Evolutionary conservation across 495 filamentous ascomycete genomes (phyloP).

Genomic region (Penicillium riverlandense): DNA sequence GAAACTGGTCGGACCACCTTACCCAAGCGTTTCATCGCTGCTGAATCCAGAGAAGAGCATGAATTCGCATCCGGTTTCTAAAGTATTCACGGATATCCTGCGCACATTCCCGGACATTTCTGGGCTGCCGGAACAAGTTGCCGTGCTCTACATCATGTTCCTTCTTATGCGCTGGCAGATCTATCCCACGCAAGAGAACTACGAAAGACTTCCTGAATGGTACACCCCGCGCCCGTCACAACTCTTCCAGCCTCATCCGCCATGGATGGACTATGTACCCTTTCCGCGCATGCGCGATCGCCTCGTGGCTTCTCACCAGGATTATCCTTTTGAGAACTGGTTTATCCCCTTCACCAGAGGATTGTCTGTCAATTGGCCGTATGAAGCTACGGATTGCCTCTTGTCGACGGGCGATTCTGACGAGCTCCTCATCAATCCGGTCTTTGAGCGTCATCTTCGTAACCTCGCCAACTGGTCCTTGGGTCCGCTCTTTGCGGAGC

Average conservation of each 20-base stretch:
- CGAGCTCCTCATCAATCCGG: slow-evolving; percentile 67
- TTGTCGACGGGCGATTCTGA: slow-evolving; percentile 46
- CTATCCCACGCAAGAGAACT: slow-evolving; percentile 64
- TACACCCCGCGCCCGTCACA: slow-evolving; percentile 55
- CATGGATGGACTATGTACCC: slow-evolving; percentile 72
- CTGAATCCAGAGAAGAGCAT: slow-evolving; percentile 56
- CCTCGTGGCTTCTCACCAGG: slow-evolving; percentile 40
- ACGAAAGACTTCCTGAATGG: slow-evolving; percentile 62
- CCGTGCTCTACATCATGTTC: slow-evolving; percentile 76
- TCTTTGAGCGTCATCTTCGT: slow-evolving; percentile 67
- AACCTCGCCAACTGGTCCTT: slow-evolving; percentile 68
- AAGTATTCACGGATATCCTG: slow-evolving; percentile 76
- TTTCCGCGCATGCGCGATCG: slow-evolving; percentile 68
- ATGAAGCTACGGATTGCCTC: slow-evolving; percentile 57
- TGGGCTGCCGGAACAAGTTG: slow-evolving; percentile 66
- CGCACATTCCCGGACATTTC: slow-evolving; percentile 64
- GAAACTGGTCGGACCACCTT: slow-evolving; percentile 62
- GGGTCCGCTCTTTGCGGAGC: slow-evolving; percentile 57
- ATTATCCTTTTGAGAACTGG: slow-evolving; percentile 65
- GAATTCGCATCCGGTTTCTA: slow-evolving; percentile 66
- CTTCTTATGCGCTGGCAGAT: slow-evolving; percentile 79
- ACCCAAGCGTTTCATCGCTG: slow-evolving; percentile 68
- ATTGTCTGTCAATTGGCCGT: slow-evolving; percentile 69
- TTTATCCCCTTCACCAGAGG: slow-evolving; percentile 73
- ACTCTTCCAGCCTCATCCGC: slow-evolving; percentile 55